Evolutionary conservation across 1,284 basidiomycete genomes (phyloP).

Genomic region (Ceratobasidium sp.): DNA sequence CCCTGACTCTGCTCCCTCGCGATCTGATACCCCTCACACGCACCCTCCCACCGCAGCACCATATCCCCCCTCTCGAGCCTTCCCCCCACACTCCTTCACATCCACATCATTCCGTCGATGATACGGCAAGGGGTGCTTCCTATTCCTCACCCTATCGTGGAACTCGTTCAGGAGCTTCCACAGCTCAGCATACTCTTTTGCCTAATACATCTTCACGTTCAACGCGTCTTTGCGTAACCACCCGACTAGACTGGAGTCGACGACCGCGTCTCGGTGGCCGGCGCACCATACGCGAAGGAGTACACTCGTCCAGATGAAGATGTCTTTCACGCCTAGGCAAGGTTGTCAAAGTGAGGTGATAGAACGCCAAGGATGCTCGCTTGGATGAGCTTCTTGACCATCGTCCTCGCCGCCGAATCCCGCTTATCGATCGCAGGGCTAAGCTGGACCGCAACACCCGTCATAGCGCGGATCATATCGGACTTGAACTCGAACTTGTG

Average conservation of each 20-base stretch:
- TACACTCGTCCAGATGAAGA: constrained; percentile 34
- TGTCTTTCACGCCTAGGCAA: constrained; percentile 36
- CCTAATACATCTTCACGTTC: constrained; percentile 31
- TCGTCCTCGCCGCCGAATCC: constrained; percentile 13
- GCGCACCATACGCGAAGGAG: constrained; percentile 32
- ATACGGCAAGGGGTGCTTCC: constrained; percentile 25
- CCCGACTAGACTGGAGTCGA: constrained; percentile 32
- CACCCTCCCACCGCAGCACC: constrained; percentile 34
- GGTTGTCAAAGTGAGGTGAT: constrained; percentile 42
- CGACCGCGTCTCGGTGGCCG: constrained; percentile 28
- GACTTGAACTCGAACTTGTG: constrained; percentile 45
- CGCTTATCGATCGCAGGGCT: constrained; percentile 6
- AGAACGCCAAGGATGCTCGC: constrained; percentile 34
- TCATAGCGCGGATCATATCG: constrained; percentile 43
- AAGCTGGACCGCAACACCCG: constrained; percentile 33
- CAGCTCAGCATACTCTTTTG: constrained; percentile 28
- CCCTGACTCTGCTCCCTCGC: neutral
- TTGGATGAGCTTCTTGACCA: constrained; percentile 2
- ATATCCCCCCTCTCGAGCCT: constrained; percentile 16
- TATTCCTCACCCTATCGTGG: constrained; percentile 29
- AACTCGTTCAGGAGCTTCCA: constrained; percentile 43
- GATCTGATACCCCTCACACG: constrained; percentile 34
- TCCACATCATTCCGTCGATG: neutral
- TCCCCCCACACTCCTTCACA: constrained; percentile 17
- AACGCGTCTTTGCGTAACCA: constrained; percentile 41